Conservation (phyloP, 2,329 filamentous ascomycete genomes). For the Kalmusia sp. region DNA sequence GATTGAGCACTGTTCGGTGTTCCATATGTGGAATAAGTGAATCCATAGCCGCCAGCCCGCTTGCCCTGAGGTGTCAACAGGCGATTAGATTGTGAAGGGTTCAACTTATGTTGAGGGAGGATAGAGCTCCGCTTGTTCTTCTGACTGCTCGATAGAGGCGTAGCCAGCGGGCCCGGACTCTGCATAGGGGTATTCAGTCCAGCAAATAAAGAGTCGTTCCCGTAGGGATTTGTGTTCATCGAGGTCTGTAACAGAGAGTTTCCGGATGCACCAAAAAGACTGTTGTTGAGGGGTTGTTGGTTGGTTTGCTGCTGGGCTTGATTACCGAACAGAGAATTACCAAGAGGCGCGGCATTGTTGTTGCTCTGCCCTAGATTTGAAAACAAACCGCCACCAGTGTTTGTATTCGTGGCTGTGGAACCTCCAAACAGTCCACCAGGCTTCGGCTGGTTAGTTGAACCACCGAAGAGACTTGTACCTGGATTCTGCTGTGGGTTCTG, state of each 20-base stretch:
- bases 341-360: conserved; percentile 20
- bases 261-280: conserved; percentile 62
- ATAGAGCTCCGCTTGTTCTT: conserved; percentile 82
- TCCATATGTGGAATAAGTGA: conserved; percentile 91
- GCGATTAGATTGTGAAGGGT: conserved; percentile 78
- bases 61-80: conserved; percentile 80
- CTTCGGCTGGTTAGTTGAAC: conserved; percentile 52
- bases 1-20: conserved; percentile 79
- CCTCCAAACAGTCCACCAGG: conserved; percentile 51
- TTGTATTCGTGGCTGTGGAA: conserved; percentile 45
- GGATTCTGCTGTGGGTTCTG: conserved; percentile 41
- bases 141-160: conserved; percentile 78
- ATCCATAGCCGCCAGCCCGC: conserved; percentile 76
- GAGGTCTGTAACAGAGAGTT: conserved; percentile 57
- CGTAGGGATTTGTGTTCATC: conserved; percentile 82
- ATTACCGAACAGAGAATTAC: conserved; percentile 52
- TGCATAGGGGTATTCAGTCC: conserved; percentile 71
- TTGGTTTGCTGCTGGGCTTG: conserved; percentile 53
- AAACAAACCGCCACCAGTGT: conserved; percentile 56
- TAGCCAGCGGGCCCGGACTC: conserved; percentile 87
- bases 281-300: conserved; percentile 46
- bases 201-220: conserved; percentile 84
- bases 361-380: conserved; percentile 50
- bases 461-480: conserved; percentile 47
- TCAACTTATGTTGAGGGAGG: conserved; percentile 85